Evolutionary conservation across 2,329 filamentous ascomycete species (phyloP).

Genomic region (Botrytis porri): DNA sequence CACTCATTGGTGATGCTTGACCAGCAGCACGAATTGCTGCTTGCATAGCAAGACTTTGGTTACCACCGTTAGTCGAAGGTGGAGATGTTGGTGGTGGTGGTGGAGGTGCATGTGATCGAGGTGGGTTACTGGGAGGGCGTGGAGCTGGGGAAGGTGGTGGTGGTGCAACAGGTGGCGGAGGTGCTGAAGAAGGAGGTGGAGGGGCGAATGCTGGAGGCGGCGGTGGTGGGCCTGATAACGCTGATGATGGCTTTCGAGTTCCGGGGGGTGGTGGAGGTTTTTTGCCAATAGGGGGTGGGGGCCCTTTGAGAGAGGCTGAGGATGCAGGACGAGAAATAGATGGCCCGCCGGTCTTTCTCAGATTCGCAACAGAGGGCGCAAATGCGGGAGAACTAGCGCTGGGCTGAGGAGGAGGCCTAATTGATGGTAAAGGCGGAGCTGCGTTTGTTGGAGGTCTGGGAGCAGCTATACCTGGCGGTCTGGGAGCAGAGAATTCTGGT

Average conservation of each 20-base stretch:
- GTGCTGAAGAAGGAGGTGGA: conserved; percentile 36
- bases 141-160: conserved; percentile 40
- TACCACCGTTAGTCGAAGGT: conserved; percentile 34
- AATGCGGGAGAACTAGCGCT: conserved; percentile 49
- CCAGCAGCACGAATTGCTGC: conserved; percentile 46
- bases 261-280: conserved; percentile 64
- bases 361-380: conserved; percentile 54
- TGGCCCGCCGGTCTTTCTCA: conserved; percentile 55
- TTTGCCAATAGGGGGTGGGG: conserved; percentile 76
- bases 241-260: conserved; percentile 54
- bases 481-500: conserved; percentile 65
- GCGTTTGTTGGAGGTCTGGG: conserved; percentile 59
- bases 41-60: conserved; percentile 44
- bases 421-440: conserved; percentile 44
- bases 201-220: conserved; percentile 37
- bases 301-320: conserved; percentile 61
- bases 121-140: conserved; percentile 40
- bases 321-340: conserved; percentile 56
- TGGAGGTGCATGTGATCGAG: conserved; percentile 30
- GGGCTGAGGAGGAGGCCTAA: conserved; percentile 45
- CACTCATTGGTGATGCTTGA: conserved; percentile 43
- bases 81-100: conserved; percentile 39
- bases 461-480: conserved; percentile 51
- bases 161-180: conserved; percentile 39
- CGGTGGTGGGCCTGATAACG: conserved; percentile 36